phyloP scores from a whole-genome alignment of 176 grass and related monocot species.

The Chrysopogon serrulatus region DNA sequence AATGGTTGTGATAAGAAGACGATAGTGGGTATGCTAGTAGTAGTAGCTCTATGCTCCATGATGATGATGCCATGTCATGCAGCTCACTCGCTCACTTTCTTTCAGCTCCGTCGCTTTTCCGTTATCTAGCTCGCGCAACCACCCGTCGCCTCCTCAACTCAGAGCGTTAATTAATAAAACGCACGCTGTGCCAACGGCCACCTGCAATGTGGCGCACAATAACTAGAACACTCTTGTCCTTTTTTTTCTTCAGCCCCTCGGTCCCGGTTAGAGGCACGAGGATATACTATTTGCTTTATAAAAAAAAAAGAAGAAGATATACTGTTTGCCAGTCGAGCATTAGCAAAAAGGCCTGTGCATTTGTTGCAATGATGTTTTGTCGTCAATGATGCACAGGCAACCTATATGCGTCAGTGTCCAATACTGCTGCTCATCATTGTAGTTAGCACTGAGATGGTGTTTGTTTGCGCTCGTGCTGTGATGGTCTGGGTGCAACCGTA shows the following conservation, averaged over 20 bases:
- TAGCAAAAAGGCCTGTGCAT: background rate
- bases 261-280: background rate
- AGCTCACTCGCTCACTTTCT: background rate
- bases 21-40: background rate
- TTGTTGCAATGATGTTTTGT: background rate
- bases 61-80: background rate
- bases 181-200: slow-evolving; percentile 23
- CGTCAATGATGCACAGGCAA: background rate
- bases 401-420: background rate
- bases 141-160: background rate
- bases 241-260: too few species aligned
- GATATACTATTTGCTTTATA: background rate
- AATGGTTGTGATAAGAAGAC: background rate
- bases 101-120: slow-evolving; percentile 11
- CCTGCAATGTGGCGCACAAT: slow-evolving; percentile 14
- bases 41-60: background rate
- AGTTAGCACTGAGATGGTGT: background rate
- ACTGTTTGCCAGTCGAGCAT: background rate
- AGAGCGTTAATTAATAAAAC: background rate
- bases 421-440: background rate
- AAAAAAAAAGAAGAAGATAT: too few species aligned
- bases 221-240: background rate
- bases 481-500: background rate
- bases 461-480: background rate
- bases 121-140: background rate